These are phyloP conservation scores for Beauveria asiatica DNA, from an alignment of 2,329 filamentous ascomycete species.

Conservation along the genomic window DNA sequence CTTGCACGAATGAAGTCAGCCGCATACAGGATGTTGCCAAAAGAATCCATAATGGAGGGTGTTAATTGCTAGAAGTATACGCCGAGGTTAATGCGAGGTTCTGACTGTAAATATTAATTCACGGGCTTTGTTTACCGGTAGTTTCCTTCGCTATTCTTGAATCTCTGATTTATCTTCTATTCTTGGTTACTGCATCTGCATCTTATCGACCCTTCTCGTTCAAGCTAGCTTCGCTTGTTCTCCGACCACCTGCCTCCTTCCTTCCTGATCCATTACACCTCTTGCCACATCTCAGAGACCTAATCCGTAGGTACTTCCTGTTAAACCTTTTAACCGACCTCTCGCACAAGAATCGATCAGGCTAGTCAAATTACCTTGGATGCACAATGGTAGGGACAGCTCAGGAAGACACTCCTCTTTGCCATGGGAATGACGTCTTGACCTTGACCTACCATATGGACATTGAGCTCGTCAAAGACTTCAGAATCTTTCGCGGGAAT, in stretches of 20 bases:
- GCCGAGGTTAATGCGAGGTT: no score
- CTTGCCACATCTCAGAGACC: neutral
- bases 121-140: neutral
- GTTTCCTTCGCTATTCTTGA: no score
- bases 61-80: neutral
- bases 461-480: neutral
- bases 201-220: no score
- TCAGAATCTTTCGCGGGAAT: neutral
- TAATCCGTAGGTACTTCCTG: no score
- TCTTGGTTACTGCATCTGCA: no score
- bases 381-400: neutral
- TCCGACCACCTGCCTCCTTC: neutral
- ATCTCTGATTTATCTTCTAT: no score
- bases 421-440: neutral
- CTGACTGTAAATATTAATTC: neutral
- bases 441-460: neutral
- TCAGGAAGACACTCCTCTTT: neutral
- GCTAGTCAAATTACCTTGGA: no score
- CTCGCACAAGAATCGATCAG: no score
- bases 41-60: neutral
- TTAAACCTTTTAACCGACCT: no score
- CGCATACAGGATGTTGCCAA: neutral
- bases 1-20: neutral
- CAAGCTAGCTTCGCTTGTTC: no score
- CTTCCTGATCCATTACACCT: neutral